A percentile compares a stretch with the other conserved stretches of the same genome.
Conservation (phyloP, 2,329 filamentous ascomycete genomes). For the Neurospora sp. region DNA sequence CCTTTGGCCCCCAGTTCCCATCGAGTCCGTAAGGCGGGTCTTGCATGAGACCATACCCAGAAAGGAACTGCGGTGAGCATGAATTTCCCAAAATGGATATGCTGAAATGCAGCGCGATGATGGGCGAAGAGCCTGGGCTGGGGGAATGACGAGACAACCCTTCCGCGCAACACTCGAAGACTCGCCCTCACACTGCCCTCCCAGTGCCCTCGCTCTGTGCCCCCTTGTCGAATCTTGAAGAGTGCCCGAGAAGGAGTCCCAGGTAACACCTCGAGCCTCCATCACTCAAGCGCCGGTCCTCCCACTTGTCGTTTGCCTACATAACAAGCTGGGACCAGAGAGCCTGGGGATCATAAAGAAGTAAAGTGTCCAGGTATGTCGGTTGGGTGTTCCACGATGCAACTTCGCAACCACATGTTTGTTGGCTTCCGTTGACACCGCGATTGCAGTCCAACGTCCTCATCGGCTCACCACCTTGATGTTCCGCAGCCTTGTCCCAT, state of each 20-base stretch:
- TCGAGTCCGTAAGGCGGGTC: neutral
- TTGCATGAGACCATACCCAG: slow-evolving; percentile 7
- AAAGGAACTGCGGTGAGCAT: slow-evolving; percentile 12
- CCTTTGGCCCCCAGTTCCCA: neutral
- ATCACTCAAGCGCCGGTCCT: neutral
- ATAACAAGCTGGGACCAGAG: neutral
- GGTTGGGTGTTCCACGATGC: neutral
- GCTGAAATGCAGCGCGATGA: neutral
- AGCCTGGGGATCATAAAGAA: neutral
- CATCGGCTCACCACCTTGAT: neutral
- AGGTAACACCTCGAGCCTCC: neutral
- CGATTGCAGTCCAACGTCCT: neutral
- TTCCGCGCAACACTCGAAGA: neutral
- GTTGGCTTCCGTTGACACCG: neutral
- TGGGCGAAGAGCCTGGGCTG: neutral
- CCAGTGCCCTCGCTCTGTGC: neutral
- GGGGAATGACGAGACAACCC: neutral
- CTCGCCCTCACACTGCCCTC: neutral
- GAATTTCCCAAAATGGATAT: neutral
- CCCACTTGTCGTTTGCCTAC: neutral
- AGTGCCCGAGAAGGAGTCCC: neutral
- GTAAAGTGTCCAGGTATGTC: neutral
- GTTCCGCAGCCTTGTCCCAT: neutral
- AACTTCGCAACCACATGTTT: neutral
- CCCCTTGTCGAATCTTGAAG: neutral